A percentile compares a stretch with the other conserved stretches of the same genome.
These are phyloP conservation scores for Symbiodinium pilosum DNA, from an alignment of 73 alveolate species.

Conservation along the genomic window DNA sequence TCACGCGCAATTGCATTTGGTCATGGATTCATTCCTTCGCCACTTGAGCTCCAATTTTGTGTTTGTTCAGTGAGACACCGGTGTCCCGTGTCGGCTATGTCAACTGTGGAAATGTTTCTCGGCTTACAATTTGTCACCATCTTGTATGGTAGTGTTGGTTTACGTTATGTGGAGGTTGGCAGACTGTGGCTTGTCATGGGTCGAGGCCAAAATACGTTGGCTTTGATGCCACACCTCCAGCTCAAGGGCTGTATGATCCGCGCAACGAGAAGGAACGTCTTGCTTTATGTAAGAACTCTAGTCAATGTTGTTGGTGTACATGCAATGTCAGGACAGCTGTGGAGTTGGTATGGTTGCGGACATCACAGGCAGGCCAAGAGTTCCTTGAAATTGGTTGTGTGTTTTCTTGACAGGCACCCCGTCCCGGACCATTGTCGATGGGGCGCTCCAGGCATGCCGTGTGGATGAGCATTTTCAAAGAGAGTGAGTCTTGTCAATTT, in stretches of 20 bases:
- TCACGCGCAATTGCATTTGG: too few relatives aligned
- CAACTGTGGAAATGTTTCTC: not conserved
- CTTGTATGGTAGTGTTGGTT: not conserved
- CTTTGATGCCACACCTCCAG: constrained; percentile 76
- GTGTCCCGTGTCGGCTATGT: not conserved
- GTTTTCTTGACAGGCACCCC: constrained; percentile 42
- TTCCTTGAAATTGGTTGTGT: not conserved
- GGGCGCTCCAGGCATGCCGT: constrained; percentile 47
- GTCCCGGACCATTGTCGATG: constrained; percentile 72
- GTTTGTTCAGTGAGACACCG: not conserved
- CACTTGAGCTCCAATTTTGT: not conserved
- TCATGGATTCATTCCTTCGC: too few relatives aligned
- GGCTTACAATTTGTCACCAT: not conserved
- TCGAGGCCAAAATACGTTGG: not conserved
- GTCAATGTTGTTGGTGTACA: not conserved
- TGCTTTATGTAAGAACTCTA: too few relatives aligned
- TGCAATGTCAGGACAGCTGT: constrained; percentile 31
- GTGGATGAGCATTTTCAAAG: not conserved
- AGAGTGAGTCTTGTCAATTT: too few relatives aligned
- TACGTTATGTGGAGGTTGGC: not conserved
- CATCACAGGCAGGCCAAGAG: constrained; percentile 34
- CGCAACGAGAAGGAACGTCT: constrained; percentile 68
- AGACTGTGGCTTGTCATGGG: not conserved
- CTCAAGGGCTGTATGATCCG: constrained; percentile 89
- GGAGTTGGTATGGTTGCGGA: constrained; percentile 87